Evolutionary conservation across 495 filamentous ascomycete genomes (phyloP).

Genomic region (Bacidia gigantensis): DNA sequence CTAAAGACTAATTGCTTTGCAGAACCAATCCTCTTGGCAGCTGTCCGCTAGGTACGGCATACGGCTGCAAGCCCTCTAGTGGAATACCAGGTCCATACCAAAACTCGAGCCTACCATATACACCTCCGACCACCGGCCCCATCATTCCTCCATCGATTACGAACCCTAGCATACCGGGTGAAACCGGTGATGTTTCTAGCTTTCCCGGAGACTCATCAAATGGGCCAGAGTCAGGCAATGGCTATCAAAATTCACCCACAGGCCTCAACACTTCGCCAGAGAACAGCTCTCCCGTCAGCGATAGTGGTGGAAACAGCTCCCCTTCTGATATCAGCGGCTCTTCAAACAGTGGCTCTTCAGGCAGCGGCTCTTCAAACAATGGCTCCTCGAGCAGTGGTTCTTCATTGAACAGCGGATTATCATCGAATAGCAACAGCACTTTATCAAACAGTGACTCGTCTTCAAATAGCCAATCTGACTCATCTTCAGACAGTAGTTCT

Average conservation of each 20-base stretch:
- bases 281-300: neutral
- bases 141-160: neutral
- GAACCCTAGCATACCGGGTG: neutral
- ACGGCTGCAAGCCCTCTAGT: constrained; percentile 1
- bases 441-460: too few species aligned
- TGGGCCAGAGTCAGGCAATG: neutral
- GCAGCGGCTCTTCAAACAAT: too few species aligned
- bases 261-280: neutral
- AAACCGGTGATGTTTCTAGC: neutral
- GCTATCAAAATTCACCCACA: neutral
- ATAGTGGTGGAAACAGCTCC: neutral
- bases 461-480: too few species aligned
- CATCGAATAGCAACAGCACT: too few species aligned
- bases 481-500: too few species aligned
- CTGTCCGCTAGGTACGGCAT: constrained; percentile 4
- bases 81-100: neutral
- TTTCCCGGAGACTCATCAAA: neutral
- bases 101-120: neutral
- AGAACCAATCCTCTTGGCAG: constrained; percentile 4
- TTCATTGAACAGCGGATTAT: too few species aligned
- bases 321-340: neutral
- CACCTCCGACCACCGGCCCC: neutral
- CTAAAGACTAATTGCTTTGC: neutral
- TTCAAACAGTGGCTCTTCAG: neutral
- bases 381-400: too few species aligned